A percentile compares a stretch with the other conserved stretches of the same genome.
These are phyloP conservation scores for Arctium minus DNA, from an alignment of 129 eudicot genomes.

Conservation along the genomic window DNA sequence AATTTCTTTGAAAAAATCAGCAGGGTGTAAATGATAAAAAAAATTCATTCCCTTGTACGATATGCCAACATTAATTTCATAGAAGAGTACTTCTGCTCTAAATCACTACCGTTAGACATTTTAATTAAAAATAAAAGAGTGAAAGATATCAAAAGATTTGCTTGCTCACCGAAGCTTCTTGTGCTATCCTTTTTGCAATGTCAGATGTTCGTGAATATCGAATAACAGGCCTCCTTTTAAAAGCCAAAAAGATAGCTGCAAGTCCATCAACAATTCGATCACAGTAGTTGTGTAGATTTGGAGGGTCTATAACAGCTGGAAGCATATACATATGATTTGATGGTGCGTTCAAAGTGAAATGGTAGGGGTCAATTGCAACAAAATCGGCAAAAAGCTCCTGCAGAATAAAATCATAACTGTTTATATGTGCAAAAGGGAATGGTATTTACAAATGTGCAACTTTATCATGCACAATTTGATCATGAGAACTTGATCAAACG, in stretches of 20 bases:
- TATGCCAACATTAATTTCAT: background rate
- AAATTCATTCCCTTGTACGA: background rate
- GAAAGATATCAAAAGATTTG: background rate
- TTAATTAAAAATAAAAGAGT: background rate
- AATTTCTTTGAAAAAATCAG: background rate
- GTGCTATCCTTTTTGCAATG: conserved; percentile 88
- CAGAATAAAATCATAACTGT: conserved; percentile 8
- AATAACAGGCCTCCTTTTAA: conserved; percentile 83
- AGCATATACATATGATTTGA: conserved; percentile 93
- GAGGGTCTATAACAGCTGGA: conserved; percentile 87
- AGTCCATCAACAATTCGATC: conserved; percentile 93
- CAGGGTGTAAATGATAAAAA: background rate
- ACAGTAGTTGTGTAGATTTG: conserved; percentile 68
- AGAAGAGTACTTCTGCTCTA: conserved; percentile 10
- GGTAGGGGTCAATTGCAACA: conserved; percentile 81
- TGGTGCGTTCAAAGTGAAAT: conserved; percentile 65
- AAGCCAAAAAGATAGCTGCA: conserved; percentile 80
- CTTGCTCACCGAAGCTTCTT: conserved; percentile 75
- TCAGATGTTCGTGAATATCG: conserved; percentile 89
- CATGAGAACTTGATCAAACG: background rate
- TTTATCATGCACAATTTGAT: background rate
- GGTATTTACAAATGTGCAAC: background rate
- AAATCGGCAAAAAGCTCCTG: conserved; percentile 98
- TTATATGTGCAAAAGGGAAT: background rate
- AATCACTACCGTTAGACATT: background rate